Base-by-base conservation (phyloP, 495 filamentous ascomycete species). In the Penicillium argentinense region DNA sequence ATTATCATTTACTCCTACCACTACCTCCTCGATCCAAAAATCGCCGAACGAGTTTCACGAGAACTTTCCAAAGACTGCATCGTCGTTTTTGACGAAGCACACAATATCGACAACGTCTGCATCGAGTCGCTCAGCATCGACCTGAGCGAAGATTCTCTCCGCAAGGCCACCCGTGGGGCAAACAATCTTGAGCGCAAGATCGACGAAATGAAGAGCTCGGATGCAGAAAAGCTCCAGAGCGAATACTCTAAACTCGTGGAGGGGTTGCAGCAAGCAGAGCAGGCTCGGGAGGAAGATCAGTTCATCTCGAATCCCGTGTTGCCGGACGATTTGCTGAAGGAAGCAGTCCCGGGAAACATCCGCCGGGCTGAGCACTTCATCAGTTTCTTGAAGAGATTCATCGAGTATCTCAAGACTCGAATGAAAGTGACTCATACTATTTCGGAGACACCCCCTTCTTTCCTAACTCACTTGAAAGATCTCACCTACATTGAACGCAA, bases 1-100 rank as follows among this genome's bases (percentile, higher is more conserved):
- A 89, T 99, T 59, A 96, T 99, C 57, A 97, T 99, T 45, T 99
- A 97, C 65, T 97, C 93, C 7, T 99, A 97, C 60, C 93, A 99
- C 68, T 99, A 98, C 59, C 82, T 99, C 4, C 77, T 99, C 2
- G 93, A 99, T 60, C 93, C 93, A 7, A 97, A 99, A 69, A 99
- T 99, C 56, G 91, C 93, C 17, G 93, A 99, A 63, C 78, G 93
- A 39, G 93, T 99, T 3, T 97, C 95, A 1, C 89, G 87, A 63
- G 92, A 99, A 57, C 78, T 99, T 5, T 96, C 93, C 5, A 97
- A 96, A 49, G 93, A 99, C 63, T 96, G 91, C 61, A 99, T 99
- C 21, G 88, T 99, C 12, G 95, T 99, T 11, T 99, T 99, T 54
- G 93, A 99, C 60, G 93, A 99, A 57, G 93, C 93, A 14, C 93